Base-by-base conservation (phyloP, 306 rosid genomes). In the Benincasa hispida region DNA sequence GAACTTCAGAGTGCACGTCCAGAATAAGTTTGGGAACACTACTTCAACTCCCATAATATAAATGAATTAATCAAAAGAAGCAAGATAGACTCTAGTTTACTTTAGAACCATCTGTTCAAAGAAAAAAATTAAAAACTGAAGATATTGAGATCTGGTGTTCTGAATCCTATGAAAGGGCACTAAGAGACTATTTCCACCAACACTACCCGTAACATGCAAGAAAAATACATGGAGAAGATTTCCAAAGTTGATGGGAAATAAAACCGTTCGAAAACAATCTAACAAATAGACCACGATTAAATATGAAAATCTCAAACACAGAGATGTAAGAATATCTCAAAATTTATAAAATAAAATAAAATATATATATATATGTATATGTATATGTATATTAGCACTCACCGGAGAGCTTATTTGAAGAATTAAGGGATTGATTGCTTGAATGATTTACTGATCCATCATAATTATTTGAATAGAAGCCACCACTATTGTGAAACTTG, bases 351-450 rank as follows among this genome's bases (percentile, higher is more conserved):
- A 41, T 41, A 41, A 41, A 9, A 8, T 7, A 7, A 41, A 9
- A 45, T 0, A 41, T 8, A 41, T 39, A 8, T 30, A 3, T 30
- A 3, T 30, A 3, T 30, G 34, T 30, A 5, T 30, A 5, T 30
- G 34, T 30, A 5, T 30, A 5, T 30, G 34, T 30, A 61, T 80
- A 61, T 18, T 50, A 54, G 74, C 58, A 79, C 98, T 84, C 78
- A 93, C 98, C 90, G 72, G 89, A 78, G 81, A 76, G 81, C 82
- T 86, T 88, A 80, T 87, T 87, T 35, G 88, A 82, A 80, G 88
- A 76, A 81, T 82, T 35, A 72, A 78, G 35, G 30, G 77, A 77
- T 45, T 80, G 86, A 41, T 78, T 82, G 77, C 73, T 81, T 60
- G 85, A 72, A 27, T 77, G 74, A 83, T 68, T 85, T 62, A 82